These are phyloP conservation scores for Protomyces inouyei DNA, from an alignment of 1,139 yeast genomes.

Conservation along the genomic window DNA sequence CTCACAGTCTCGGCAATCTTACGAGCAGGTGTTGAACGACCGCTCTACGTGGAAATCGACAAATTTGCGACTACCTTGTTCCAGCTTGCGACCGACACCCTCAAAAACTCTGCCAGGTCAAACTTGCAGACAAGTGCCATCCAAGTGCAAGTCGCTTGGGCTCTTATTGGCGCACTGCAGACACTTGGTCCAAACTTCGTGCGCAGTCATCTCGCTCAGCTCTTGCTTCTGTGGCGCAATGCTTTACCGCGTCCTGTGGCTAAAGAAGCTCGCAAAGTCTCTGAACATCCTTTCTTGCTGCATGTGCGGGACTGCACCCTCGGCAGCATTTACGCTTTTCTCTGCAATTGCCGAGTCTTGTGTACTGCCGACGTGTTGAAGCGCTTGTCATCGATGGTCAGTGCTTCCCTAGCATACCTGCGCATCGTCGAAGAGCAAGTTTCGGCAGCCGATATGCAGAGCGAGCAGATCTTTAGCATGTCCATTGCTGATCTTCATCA, in stretches of 20 bases:
- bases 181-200: constrained; percentile 63
- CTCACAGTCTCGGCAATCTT: constrained; percentile 35
- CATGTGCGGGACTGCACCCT: constrained; percentile 42
- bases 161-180: constrained; percentile 68
- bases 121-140: constrained; percentile 10
- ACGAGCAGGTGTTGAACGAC: constrained; percentile 37
- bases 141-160: constrained; percentile 50
- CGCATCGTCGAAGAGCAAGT: background rate
- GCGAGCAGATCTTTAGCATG: constrained; percentile 37
- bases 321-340: constrained; percentile 40
- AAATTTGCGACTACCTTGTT: constrained; percentile 38
- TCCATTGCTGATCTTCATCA: constrained; percentile 36
- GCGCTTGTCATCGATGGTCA: constrained; percentile 40
- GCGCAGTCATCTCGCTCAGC: constrained; percentile 67
- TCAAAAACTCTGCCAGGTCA: constrained; percentile 15
- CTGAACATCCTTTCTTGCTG: constrained; percentile 38
- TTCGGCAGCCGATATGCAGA: constrained; percentile 26
- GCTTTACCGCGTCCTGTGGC: constrained; percentile 52
- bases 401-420: constrained; percentile 37
- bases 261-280: constrained; percentile 37
- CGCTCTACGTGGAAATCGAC: constrained; percentile 40
- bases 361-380: constrained; percentile 43
- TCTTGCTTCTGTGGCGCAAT: constrained; percentile 74
- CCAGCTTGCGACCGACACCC: constrained; percentile 36
- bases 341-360: constrained; percentile 39